Percentiles rank a stretch among this genome's conserved stretches.
Conservation (phyloP, 164 flowering plant genomes). For the Macadamia tetraphylla region DNA sequence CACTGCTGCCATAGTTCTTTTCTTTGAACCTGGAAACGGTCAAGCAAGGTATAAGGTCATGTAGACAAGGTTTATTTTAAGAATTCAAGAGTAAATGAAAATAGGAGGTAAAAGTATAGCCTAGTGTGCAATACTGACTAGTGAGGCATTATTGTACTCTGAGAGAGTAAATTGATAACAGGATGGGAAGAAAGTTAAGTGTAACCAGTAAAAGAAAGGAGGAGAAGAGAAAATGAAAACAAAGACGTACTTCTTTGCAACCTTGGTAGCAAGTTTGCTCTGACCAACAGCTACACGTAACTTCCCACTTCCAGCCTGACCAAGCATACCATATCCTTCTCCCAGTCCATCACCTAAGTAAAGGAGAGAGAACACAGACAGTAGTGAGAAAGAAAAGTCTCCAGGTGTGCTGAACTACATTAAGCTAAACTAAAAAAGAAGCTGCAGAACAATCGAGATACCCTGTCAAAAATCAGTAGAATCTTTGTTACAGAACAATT, state of each 20-base stretch:
- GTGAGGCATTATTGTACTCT: no score
- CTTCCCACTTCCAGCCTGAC: conserved; percentile 97
- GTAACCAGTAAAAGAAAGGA: not conserved
- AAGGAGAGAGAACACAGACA: no score
- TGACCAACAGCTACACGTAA: conserved; percentile 85
- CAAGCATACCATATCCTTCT: conserved; percentile 99
- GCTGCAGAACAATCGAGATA: no score
- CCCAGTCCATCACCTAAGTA: conserved; percentile 91
- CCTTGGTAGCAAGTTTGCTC: conserved; percentile 93
- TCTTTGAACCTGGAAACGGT: conserved; percentile 75
- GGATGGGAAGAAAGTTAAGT: no score
- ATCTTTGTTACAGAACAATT: no score
- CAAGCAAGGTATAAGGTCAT: not conserved
- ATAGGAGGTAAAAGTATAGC: not conserved
- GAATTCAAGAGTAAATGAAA: conserved; percentile 2
- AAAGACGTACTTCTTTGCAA: conserved; percentile 72
- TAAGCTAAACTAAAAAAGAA: no score
- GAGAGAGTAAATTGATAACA: no score
- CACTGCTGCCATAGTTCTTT: conserved; percentile 77
- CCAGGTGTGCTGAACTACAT: no score
- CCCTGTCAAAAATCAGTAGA: no score
- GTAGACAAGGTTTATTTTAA: not conserved
- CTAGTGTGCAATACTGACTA: no score
- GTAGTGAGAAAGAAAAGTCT: no score
- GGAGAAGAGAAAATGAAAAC: not conserved